Evolutionary conservation across 169 alveolate genomes (phyloP).

Genomic region (Eimeria maxima): DNA sequence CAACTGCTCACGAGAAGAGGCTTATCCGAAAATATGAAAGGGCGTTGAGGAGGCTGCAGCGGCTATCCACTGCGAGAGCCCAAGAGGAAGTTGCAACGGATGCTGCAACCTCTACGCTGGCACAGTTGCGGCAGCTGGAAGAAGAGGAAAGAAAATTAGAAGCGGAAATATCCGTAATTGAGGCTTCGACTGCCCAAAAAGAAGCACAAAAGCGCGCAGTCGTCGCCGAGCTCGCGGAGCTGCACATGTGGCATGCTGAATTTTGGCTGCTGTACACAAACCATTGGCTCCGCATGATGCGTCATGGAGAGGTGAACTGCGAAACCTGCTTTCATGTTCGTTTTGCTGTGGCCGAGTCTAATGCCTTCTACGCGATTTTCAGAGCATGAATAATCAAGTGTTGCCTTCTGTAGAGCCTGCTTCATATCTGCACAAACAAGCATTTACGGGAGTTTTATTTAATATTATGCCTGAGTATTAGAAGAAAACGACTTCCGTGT

Average conservation of each 20-base stretch:
- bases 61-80: background rate
- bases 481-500: background rate
- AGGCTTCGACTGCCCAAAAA: background rate
- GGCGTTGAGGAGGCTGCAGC: conserved; percentile 39
- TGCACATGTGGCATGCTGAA: conserved; percentile 62
- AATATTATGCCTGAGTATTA: too few relatives aligned
- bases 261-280: conserved; percentile 65
- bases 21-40: conserved; percentile 54
- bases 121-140: conserved; percentile 38
- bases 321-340: background rate
- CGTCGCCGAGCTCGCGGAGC: conserved; percentile 47
- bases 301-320: conserved; percentile 78
- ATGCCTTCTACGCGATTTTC: background rate
- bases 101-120: background rate
- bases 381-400: background rate
- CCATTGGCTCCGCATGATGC: conserved; percentile 34
- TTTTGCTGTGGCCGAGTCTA: background rate
- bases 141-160: conserved; percentile 70
- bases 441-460: too few relatives aligned
- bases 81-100: background rate
- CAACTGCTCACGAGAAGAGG: conserved; percentile 21
- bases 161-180: conserved; percentile 30
- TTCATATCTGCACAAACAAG: background rate
- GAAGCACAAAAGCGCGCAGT: conserved; percentile 19
- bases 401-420: background rate